Evolutionary conservation across 2,329 filamentous ascomycete genomes (phyloP), one percentile per base, ranked within the genome.

Genomic region (Gaeumannomyces sp.): DNA sequence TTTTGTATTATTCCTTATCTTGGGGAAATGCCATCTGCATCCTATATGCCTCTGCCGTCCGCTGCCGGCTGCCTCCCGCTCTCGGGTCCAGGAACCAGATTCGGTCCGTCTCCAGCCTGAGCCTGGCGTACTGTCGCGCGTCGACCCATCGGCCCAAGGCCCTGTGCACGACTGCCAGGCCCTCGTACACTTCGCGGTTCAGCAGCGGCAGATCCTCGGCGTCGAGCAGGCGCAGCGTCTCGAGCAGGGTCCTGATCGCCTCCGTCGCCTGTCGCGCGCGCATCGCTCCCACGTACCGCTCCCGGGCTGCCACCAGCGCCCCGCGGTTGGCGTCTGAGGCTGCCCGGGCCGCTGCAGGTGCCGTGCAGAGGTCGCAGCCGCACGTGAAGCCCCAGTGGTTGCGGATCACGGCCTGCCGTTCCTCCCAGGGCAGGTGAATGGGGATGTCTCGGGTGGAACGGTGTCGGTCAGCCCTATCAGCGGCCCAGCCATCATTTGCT

Each of bases 341-440:
- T 3, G 29, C 25, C 5, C 31, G n/a, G 3, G 27, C 38, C 13
- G 50, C 60, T 4, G 25, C 28, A 4, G 50, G 19, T 19, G 60
- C 50, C 1, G 3, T 16, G 59, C 71, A 73, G 19, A 73, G 68
- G 2, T 68, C 60, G 61, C 71, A 73, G 13, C 28, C 35, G 65
- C 71, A 73, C 53, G 67, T 62, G 56, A 73, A 70, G 6, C 65
- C 68, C 69, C 70, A 71, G 61, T 70, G 67, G 6, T 68, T 61
- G 33, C 65, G 63, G 25, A 73, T 63, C 58, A 66, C 67, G 8
- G 62, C n/a, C 2, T 68, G 65, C 3, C 71, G 68, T n/a, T 68
- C 62, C 7, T 63, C 53, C 4, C 35, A 61, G 1, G 65, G 62
- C 3, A 66, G 68, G 27, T 64, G 65, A 19, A 71, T 64, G 14